Percentiles rank a stretch among this genome's conserved stretches.
phyloP scores from a whole-genome alignment of 208 protist species.

The Leishmania turanica region DNA sequence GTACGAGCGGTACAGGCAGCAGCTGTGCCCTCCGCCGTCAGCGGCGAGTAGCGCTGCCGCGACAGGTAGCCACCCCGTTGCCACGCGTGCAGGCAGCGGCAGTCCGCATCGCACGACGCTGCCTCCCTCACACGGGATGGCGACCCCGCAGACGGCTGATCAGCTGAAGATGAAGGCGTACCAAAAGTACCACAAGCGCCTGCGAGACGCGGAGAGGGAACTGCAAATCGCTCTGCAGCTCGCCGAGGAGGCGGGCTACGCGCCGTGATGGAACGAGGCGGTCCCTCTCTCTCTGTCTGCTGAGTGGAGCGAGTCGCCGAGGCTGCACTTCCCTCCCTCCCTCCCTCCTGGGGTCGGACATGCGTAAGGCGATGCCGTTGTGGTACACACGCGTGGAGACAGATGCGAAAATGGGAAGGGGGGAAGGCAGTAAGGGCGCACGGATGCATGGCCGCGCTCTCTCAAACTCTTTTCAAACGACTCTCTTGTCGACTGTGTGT shows the following conservation, averaged over 20 bases:
- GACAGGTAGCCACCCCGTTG: neutral
- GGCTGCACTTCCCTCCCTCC: neutral
- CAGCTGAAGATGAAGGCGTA: constrained; percentile 34
- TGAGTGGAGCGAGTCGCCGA: neutral
- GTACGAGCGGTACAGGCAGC: constrained; percentile 35
- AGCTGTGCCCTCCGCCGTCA: neutral
- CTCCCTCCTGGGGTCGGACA: neutral
- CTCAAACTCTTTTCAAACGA: neutral
- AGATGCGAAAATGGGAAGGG: neutral
- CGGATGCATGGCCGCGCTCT: neutral
- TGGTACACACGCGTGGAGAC: neutral
- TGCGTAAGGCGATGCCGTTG: neutral
- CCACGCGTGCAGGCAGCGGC: neutral
- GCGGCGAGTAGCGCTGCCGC: neutral
- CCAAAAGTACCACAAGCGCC: constrained; percentile 21
- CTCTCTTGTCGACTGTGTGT: neutral
- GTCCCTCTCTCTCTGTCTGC: neutral
- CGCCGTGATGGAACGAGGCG: neutral
- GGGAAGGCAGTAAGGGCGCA: neutral
- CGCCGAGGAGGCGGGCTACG: constrained; percentile 15
- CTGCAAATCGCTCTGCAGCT: constrained; percentile 18
- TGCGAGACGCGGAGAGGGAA: constrained; percentile 33
- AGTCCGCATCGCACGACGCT: neutral
- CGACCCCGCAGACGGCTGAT: constrained; percentile 10
- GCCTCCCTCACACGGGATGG: neutral